Base-by-base conservation (phyloP, 176 grass and related monocot genomes). In the Zea luxurians region DNA sequence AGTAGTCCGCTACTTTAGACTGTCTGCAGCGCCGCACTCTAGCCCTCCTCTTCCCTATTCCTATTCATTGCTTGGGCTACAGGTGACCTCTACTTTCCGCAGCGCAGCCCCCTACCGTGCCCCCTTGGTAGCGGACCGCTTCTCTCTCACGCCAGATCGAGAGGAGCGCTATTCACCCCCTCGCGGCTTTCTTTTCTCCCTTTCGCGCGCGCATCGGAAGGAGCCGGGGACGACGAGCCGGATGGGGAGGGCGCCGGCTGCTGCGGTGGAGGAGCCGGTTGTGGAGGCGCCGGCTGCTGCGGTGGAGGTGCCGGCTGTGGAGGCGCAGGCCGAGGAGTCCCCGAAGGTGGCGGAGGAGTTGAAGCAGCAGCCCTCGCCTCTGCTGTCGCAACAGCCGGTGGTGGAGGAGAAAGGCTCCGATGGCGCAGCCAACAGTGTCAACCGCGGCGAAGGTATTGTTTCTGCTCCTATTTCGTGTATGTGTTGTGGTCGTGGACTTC, bases 391-490 rank as follows among this genome's bases (percentile, higher is more conserved):
- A 20, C 62, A 48, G 65, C 65, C 18, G 2, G 52, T 21, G 8
- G 27, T 42, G 1, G 83, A 78, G 37, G 85, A 74, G 67, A 88
- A 85, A 48, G 46, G 6, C 35, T 52, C 37, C 15, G 80, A 74
- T 21, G 57, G 37, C 36, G 57, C 67, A 15, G 82, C 49, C 17
- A 80, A 81, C 17, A 83, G 68, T 35, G 35, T 42, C 13, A 77
- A 50, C 49, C 81, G 73, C 54, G 87, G 35, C 48, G 87, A 94
- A 92, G 84, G 85, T 92, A 94, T 65, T 73, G 13, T 72, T 53
- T 13, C n/a, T 27, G 2, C 55, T 38, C 57, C 20, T 75, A 13
- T 69, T 75, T 64, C 6, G 4, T 16, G 1, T 7, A 5, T 16
- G 48, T 9, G 37, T n/a, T 2, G 27, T 59, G 27, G 27, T 13